Evolutionary conservation across 1,284 basidiomycete species (phyloP), one percentile per base, ranked within the genome.

Genomic region (Gastroboletus turbinatus): DNA sequence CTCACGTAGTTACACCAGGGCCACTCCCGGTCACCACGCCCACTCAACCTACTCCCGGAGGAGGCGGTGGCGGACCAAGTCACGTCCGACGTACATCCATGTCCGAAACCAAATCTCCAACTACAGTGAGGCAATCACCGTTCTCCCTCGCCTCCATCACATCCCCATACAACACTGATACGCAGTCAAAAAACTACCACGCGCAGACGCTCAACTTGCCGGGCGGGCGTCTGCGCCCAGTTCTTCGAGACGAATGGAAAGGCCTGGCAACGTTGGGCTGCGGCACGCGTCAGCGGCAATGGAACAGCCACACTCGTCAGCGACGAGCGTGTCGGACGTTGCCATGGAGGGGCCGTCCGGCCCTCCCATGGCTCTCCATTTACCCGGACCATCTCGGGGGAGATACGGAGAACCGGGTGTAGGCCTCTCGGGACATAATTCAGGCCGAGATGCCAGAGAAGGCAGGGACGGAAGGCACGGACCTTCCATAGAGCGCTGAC

Each of bases 221-320:
- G 79, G 78, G 78, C 76, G 76, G 61, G 75, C 76, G 77, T 78
- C 78, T 81, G 80, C 78, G 79, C 79, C 68, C 44, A 63, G 58
- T 48, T 51, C 65, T 46, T 63, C 63, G 29, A 63, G 71, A 53
- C 59, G 72, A 27, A 60, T 59, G 61, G 68, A 70, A 61, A 60
- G 68, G 57, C 72, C 69, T 61, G 72, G 72, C 61, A 72, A 57
- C 51, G 27, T 35, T 52, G 40, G 53, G 29, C 10, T 66, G 59
- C 70, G 71, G 29, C 66, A 68, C 25, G 33, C 57, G 11, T 43
- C 65, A 19, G 30, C 60, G 44, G 43, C 67, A 44, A 54, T 57
- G 63, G 70, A 68, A 52, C 58, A 59, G 53, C 50, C 59, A 48
- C 67, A 59, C 44, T 33, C 64, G 46, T 45, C 70, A 32, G 39